Evolutionary conservation across 2,329 filamentous ascomycete genomes (phyloP), one percentile per base, ranked within the genome.

Genomic region (Diaporthe longicolla): DNA sequence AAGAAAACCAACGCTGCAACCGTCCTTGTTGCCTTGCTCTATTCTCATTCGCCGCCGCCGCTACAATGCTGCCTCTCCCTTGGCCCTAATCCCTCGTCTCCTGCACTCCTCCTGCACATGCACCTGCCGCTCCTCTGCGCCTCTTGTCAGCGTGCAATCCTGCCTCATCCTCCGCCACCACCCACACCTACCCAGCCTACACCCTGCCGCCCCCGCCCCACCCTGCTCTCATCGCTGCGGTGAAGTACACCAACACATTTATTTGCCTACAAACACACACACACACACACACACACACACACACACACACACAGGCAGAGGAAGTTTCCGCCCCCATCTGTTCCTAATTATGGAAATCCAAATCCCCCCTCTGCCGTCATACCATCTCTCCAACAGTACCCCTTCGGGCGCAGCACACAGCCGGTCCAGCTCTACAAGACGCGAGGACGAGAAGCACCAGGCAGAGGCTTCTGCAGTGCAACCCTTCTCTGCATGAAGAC

Each of bases 291-390:
- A 40, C 37, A 40, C 58, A 21, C 17, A 29, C 58, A 29, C 21
- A 45, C 43, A 58, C 13, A 17, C 52, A 58, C 17, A 52, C 10
- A 11, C 2, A 40, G 37, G 37, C 37, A 40, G 54, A 59, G 15
- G 8, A 54, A 40, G 11, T 54, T 63, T 45, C 58, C n/a, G 40
- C 69, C 55, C 63, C 63, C 63, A 50, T 63, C 32, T 71, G 69
- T 71, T 37, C 57, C 69, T 71, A 71, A 71, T 71, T 71, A 71
- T 71, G 69, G 69, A 71, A 71, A 26, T 26, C 43, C 69, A 66
- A 35, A 55, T 15, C 43, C 57, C 26, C 29, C 58, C 50, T 43
- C 32, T 54, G 19, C 40, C 69, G 45, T 71, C 69, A 66, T 52
- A 66, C 37, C 45, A 52, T 4, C 59, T 32, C 43, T 45, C 55